Conservation (phyloP, 2,329 filamentous ascomycete species). For the Aspergillus ochraceoroseus region DNA sequence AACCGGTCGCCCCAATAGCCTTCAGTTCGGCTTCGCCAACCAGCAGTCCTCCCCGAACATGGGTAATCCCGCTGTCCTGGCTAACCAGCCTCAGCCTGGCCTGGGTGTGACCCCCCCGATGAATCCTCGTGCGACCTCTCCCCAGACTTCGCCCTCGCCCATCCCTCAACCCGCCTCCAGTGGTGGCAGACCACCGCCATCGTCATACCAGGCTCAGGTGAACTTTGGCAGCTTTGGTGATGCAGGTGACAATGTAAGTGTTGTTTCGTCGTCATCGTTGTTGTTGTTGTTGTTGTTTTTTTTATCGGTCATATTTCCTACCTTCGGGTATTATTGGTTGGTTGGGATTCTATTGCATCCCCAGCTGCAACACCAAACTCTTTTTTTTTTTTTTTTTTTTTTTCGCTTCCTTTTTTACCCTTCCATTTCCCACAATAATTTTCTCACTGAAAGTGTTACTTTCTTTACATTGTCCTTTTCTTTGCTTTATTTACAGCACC, state of each 20-base stretch:
- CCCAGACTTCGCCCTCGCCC: conserved; percentile 82
- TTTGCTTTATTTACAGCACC: conserved; percentile 1
- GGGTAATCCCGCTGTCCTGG: conserved; percentile 54
- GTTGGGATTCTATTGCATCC: too few species aligned
- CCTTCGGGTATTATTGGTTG: not conserved
- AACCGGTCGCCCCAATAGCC: conserved; percentile 53
- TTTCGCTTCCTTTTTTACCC: too few species aligned
- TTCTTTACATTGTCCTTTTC: conserved; percentile 1
- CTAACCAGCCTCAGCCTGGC: conserved; percentile 39
- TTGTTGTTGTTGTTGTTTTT: not conserved
- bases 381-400: too few species aligned
- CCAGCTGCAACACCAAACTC: too few species aligned
- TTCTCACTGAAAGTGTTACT: too few species aligned
- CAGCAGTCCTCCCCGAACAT: conserved; percentile 59
- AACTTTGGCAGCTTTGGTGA: conserved; percentile 81
- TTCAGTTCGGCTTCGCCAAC: conserved; percentile 75
- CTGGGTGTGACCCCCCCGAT: conserved; percentile 51
- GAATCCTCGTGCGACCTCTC: conserved; percentile 73
- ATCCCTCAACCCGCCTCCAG: conserved; percentile 85
- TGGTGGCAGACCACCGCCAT: conserved; percentile 77
- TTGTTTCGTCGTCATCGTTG: conserved; percentile 2
- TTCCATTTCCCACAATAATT: too few species aligned
- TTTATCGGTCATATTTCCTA: not conserved
- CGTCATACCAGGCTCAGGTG: conserved; percentile 65
- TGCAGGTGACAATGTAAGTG: conserved; percentile 63